These are phyloP conservation scores for Boletus tomentosulus DNA, from an alignment of 768 basidiomycete species.

Conservation along the genomic window DNA sequence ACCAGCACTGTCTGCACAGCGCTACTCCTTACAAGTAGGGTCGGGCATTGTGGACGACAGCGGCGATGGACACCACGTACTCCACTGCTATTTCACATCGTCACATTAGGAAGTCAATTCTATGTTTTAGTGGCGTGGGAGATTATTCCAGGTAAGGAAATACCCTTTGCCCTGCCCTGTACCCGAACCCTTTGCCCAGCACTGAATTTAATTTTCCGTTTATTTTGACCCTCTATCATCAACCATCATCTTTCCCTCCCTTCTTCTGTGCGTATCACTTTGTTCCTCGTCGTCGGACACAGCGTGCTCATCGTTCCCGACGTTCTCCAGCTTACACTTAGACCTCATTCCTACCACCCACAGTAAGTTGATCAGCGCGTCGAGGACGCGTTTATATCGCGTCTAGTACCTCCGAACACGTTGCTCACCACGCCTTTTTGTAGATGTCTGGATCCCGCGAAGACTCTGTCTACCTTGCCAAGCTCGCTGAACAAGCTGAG, in stretches of 20 bases:
- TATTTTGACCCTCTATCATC: conserved; percentile 46
- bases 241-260: conserved; percentile 42
- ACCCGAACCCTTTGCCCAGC: conserved; percentile 70
- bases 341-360: conserved; percentile 26
- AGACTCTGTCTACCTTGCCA: conserved; percentile 99
- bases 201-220: conserved; percentile 61
- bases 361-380: conserved; percentile 42
- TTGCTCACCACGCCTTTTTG: conserved; percentile 11
- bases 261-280: conserved; percentile 40
- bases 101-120: conserved; percentile 9
- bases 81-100: conserved; percentile 4
- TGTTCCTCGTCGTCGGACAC: conserved; percentile 29
- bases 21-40: background rate
- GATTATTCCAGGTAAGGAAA: conserved; percentile 10
- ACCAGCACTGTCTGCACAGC: background rate
- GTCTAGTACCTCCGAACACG: conserved; percentile 13
- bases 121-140: conserved; percentile 27
- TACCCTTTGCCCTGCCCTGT: conserved; percentile 38
- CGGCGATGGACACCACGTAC: conserved; percentile 1
- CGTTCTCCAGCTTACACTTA: conserved; percentile 12
- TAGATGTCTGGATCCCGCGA: conserved; percentile 83
- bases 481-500: conserved; percentile 99
- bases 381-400: conserved; percentile 34
- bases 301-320: conserved; percentile 33
- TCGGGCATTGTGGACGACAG: background rate